Evolutionary conservation across 306 rosid genomes (phyloP).

Genomic region (Crotalaria pallida): DNA sequence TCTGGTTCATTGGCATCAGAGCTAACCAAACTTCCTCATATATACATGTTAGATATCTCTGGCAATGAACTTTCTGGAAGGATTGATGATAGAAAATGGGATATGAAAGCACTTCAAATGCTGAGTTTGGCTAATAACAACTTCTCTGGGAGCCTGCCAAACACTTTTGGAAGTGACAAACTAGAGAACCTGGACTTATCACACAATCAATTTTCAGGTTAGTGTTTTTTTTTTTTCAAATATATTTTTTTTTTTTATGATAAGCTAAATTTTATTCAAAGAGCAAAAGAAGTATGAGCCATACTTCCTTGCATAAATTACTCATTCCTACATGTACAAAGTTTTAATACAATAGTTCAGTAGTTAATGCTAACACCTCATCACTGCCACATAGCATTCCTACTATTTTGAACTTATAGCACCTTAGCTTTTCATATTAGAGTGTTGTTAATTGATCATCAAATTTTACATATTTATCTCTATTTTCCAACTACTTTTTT

Average conservation of each 20-base stretch:
- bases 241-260: no score
- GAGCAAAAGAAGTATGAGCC: no score
- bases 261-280: no score
- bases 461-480: no score
- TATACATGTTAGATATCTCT: slow-evolving; percentile 78
- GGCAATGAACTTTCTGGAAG: slow-evolving; percentile 59
- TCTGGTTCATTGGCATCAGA: slow-evolving; percentile 49
- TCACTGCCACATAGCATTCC: no score
- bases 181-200: slow-evolving; percentile 70
- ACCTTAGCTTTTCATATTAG: slow-evolving; percentile 47
- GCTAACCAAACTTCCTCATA: slow-evolving; percentile 42
- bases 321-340: no score
- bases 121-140: slow-evolving; percentile 60
- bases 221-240: no score
- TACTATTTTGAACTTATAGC: slow-evolving; percentile 67
- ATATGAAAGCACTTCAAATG: slow-evolving; percentile 72
- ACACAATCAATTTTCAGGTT: slow-evolving; percentile 49
- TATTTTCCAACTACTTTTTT: no score
- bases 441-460: no score
- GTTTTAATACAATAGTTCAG: no score
- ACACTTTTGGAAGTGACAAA: slow-evolving; percentile 42
- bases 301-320: no score
- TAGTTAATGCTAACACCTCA: no score
- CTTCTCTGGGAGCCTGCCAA: slow-evolving; percentile 61
- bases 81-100: slow-evolving; percentile 50